Evolutionary conservation across 805 yeast species (phyloP).

Genomic region (Wickerhamiella azyma): DNA sequence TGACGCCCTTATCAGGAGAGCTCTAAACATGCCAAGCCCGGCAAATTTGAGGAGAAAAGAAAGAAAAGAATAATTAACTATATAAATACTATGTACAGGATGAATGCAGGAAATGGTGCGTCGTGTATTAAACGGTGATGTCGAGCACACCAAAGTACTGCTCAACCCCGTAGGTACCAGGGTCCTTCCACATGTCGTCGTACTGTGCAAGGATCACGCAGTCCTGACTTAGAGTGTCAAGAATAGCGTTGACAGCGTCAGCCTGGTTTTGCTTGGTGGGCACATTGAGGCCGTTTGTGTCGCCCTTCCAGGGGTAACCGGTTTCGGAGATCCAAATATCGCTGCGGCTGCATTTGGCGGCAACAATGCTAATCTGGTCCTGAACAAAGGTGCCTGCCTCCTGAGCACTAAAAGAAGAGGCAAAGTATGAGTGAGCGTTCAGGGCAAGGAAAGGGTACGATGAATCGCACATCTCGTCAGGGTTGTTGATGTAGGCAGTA

Average conservation of each 20-base stretch:
- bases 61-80: not conserved
- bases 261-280: conserved; percentile 61
- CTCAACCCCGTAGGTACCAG: conserved; percentile 76
- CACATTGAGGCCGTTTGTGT: conserved; percentile 53
- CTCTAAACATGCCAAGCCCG: no score
- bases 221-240: conserved; percentile 38
- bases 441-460: conserved; percentile 70
- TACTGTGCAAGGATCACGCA: conserved; percentile 63
- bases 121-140: conserved; percentile 16
- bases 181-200: conserved; percentile 74
- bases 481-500: conserved; percentile 46
- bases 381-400: conserved; percentile 59
- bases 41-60: no score
- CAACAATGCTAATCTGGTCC: conserved; percentile 45
- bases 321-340: conserved; percentile 62
- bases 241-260: conserved; percentile 50
- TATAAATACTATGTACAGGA: conserved; percentile 4
- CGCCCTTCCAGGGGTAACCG: conserved; percentile 75
- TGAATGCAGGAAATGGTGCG: not conserved
- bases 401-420: conserved; percentile 43
- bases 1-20: no score
- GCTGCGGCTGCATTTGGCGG: conserved; percentile 41
- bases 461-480: conserved; percentile 45
- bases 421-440: conserved; percentile 77
- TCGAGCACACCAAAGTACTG: conserved; percentile 58